Evolutionary conservation across 306 rosid genomes (phyloP).

Genomic region (Trifolium fragiferum): DNA sequence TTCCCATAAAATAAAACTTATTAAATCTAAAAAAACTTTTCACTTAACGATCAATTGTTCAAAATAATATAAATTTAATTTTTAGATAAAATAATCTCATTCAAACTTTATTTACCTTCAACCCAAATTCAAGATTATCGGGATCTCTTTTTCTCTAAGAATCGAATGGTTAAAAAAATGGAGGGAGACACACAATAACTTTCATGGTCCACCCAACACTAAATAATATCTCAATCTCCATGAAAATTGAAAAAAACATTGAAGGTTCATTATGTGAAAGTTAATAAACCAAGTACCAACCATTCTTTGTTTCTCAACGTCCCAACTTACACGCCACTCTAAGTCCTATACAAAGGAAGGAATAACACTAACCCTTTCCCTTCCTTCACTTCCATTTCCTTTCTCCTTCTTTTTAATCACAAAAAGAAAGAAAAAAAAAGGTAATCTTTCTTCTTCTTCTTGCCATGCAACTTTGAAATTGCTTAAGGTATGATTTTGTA

Average conservation of each 20-base stretch:
- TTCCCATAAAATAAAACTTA: too few relatives aligned
- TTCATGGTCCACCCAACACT: neutral
- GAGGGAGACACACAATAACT: neutral
- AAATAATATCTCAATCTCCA: slow-evolving; percentile 1
- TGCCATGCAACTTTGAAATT: slow-evolving; percentile 20
- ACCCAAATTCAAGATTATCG: too few relatives aligned
- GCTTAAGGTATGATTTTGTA: neutral
- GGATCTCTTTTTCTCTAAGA: too few relatives aligned
- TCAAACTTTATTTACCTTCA: too few relatives aligned
- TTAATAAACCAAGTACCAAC: slow-evolving; percentile 9
- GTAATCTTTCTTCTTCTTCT: slow-evolving; percentile 10
- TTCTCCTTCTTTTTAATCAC: slow-evolving; percentile 14
- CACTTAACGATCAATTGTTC: too few relatives aligned
- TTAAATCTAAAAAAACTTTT: too few relatives aligned
- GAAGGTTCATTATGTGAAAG: slow-evolving; percentile 7
- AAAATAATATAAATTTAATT: too few relatives aligned
- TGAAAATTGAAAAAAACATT: neutral
- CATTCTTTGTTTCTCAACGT: neutral
- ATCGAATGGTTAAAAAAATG: too few relatives aligned
- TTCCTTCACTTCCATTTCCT: slow-evolving; percentile 25
- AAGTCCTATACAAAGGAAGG: slow-evolving; percentile 24
- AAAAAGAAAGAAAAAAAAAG: slow-evolving; percentile 32
- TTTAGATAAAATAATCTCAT: too few relatives aligned
- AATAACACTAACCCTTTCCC: slow-evolving; percentile 11
- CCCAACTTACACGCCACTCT: slow-evolving; percentile 39